Conservation (phyloP, 108 stramenopile genomes). For the Cyclotella atomus region DNA sequence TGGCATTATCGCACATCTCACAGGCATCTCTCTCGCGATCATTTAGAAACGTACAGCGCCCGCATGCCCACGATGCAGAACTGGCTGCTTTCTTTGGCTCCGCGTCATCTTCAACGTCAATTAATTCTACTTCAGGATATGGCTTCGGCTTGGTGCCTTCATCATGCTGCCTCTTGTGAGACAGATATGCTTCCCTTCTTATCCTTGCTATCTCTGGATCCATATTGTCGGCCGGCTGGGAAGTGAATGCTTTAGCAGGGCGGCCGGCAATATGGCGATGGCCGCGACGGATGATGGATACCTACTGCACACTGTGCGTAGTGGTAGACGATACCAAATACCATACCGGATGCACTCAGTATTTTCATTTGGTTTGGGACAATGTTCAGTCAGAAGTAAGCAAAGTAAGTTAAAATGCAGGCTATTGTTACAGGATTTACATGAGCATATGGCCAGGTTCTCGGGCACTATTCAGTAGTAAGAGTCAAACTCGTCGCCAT, state of each 20-base stretch:
- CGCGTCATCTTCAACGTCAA: not conserved
- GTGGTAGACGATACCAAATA: too few species aligned
- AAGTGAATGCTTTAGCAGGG: too few species aligned
- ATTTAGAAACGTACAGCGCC: not conserved
- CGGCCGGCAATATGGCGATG: too few species aligned
- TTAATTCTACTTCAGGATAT: not conserved
- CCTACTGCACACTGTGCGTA: too few species aligned
- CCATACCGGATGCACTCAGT: too few species aligned
- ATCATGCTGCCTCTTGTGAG: not conserved
- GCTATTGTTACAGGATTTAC: slow-evolving; percentile 10
- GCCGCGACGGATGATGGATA: too few species aligned
- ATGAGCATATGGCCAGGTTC: not conserved
- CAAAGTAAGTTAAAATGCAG: too few species aligned
- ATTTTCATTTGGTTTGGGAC: too few species aligned
- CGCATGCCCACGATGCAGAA: not conserved
- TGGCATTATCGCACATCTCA: not conserved
- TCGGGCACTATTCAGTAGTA: not conserved
- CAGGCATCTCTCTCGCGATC: not conserved
- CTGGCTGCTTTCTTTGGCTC: not conserved
- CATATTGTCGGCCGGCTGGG: too few species aligned
- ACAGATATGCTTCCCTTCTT: slow-evolving; percentile 5
- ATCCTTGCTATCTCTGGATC: slow-evolving; percentile 3
- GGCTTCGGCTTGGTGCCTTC: not conserved
- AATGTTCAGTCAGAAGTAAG: too few species aligned
- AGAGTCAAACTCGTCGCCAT: slow-evolving; percentile 11